Percentiles rank a stretch among this genome's conserved stretches.
Conservation (phyloP, 345 rosid genomes). For the Eutrema japonicum region DNA sequence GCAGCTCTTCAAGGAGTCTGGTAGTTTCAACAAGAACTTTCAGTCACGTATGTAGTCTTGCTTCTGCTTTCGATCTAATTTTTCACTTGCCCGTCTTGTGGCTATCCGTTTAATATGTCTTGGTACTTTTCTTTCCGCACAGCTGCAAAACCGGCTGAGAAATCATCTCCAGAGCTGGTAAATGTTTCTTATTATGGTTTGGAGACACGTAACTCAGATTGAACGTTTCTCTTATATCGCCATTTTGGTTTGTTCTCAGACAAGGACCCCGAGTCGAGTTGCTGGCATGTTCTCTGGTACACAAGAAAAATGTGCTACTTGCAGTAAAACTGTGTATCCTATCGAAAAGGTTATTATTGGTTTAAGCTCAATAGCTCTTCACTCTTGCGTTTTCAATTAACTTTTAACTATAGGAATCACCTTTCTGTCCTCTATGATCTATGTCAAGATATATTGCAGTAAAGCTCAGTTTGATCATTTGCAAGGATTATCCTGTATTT, state of each 20-base stretch:
- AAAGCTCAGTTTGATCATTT: background rate
- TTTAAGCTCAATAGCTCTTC: background rate
- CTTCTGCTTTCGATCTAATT: background rate
- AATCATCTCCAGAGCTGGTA: constrained; percentile 49
- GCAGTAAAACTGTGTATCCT: constrained; percentile 81
- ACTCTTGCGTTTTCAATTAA: background rate
- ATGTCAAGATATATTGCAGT: background rate
- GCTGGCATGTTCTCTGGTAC: constrained; percentile 81
- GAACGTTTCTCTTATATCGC: constrained; percentile 2
- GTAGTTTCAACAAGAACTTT: constrained; percentile 56
- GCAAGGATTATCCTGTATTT: background rate
- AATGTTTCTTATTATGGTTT: constrained; percentile 17
- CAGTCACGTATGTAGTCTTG: constrained; percentile 47
- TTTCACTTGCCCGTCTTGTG: background rate
- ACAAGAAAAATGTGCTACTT: constrained; percentile 75
- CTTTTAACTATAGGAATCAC: background rate
- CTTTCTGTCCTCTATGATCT: background rate
- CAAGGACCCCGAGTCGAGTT: constrained; percentile 71
- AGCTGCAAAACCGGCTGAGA: constrained; percentile 60
- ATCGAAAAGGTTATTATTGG: constrained; percentile 65
- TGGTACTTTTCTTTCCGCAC: constrained; percentile 3
- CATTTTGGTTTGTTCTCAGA: constrained; percentile 47
- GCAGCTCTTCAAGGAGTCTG: constrained; percentile 73
- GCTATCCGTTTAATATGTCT: background rate
- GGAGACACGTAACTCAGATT: background rate